Evolutionary conservation across 2,329 filamentous ascomycete species (phyloP).

Genomic region (Sclerotinia sclerotiorum): DNA sequence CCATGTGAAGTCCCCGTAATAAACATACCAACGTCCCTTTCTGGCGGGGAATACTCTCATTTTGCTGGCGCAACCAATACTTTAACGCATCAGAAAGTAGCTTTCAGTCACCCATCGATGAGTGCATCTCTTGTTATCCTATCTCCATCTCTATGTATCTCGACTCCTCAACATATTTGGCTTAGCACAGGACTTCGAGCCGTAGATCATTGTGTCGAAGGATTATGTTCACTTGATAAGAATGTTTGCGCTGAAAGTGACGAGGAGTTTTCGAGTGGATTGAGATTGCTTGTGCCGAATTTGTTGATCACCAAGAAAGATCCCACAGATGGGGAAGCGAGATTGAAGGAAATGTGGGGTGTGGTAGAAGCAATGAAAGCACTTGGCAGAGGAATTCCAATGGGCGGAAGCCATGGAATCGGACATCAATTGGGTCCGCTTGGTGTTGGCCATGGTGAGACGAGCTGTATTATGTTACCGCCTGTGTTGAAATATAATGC

Average conservation of each 20-base stretch:
- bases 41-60: conserved; percentile 45
- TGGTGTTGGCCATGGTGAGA: conserved; percentile 61
- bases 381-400: conserved; percentile 45
- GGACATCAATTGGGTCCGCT: conserved; percentile 45
- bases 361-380: conserved; percentile 53
- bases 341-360: conserved; percentile 42
- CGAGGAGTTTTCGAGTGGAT: conserved; percentile 26
- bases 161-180: conserved; percentile 56
- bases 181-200: conserved; percentile 57
- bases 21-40: conserved; percentile 45
- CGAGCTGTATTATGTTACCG: conserved; percentile 56
- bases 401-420: conserved; percentile 45
- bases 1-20: conserved; percentile 41
- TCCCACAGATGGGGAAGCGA: conserved; percentile 27
- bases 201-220: conserved; percentile 59
- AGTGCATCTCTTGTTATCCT: conserved; percentile 55
- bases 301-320: conserved; percentile 34
- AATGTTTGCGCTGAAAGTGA: conserved; percentile 28
- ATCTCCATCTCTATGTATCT: conserved; percentile 52
- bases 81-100: conserved; percentile 30
- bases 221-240: conserved; percentile 46
- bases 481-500: conserved; percentile 57
- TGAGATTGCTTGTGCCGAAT: conserved; percentile 34
- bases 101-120: conserved; percentile 41
- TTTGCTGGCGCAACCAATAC: conserved; percentile 45